Percentiles rank a stretch among this genome's conserved stretches.
These are phyloP conservation scores for Boletus sensibilis DNA, from an alignment of 768 basidiomycete species.

Conservation along the genomic window DNA sequence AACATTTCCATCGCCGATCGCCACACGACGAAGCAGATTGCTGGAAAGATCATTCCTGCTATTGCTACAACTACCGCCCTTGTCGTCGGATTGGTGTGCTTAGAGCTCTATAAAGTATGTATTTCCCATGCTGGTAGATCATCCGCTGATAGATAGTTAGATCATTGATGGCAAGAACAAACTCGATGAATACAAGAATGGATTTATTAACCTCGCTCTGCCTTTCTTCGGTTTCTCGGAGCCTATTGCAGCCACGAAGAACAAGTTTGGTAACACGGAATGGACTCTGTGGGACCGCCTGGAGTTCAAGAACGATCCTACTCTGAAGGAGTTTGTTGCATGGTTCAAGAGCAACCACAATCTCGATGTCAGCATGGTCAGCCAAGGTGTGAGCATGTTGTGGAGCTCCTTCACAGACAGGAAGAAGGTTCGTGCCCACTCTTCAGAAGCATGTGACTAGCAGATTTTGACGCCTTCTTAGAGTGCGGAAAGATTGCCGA, in stretches of 20 bases:
- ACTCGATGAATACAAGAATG: slow-evolving; percentile 96
- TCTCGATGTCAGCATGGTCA: slow-evolving; percentile 92
- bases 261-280: slow-evolving; percentile 82
- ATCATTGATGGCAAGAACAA: slow-evolving; percentile 94
- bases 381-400: slow-evolving; percentile 95
- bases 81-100: slow-evolving; percentile 91
- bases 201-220: slow-evolving; percentile 94
- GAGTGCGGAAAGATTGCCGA: slow-evolving; percentile 83
- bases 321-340: slow-evolving; percentile 77
- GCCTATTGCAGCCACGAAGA: slow-evolving; percentile 85
- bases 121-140: neutral
- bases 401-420: slow-evolving; percentile 93
- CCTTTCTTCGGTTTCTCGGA: slow-evolving; percentile 99
- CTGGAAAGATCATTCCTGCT: slow-evolving; percentile 98
- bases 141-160: slow-evolving; percentile 39
- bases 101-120: slow-evolving; percentile 92
- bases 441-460: neutral
- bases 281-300: slow-evolving; percentile 99
- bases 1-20: slow-evolving; percentile 81
- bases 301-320: slow-evolving; percentile 87
- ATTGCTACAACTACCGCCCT: slow-evolving; percentile 98
- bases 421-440: slow-evolving; percentile 68
- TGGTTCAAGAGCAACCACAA: slow-evolving; percentile 85
- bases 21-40: slow-evolving; percentile 95
- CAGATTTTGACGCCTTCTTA: slow-evolving; percentile 32